Evolutionary conservation across 129 eudicot genomes (phyloP).

Genomic region (Lactuca saligna): DNA sequence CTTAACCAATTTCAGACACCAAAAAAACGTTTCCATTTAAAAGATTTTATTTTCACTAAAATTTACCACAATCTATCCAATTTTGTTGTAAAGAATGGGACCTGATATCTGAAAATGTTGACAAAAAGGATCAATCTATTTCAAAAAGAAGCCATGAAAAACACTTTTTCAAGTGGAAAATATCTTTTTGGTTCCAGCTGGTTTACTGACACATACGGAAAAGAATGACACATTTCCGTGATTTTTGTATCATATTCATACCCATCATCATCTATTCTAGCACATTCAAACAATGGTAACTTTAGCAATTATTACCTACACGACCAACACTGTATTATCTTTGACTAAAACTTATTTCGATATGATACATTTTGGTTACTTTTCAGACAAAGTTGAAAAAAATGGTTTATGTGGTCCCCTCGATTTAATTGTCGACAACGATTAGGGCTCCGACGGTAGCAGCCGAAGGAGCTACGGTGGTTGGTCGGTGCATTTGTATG

Average conservation of each 20-base stretch:
- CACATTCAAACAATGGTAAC: conserved; percentile 10
- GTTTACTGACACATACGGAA: conserved; percentile 24
- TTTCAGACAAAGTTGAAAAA: no score
- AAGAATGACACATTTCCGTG: conserved; percentile 14
- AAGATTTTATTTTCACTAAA: no score
- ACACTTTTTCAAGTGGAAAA: conserved; percentile 21
- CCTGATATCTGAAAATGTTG: conserved; percentile 11
- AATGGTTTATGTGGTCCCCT: no score
- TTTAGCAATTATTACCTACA: conserved; percentile 2
- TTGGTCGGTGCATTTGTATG: no score
- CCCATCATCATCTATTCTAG: conserved; percentile 4
- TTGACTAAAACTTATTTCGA: not conserved
- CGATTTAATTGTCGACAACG: no score
- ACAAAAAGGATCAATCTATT: conserved; percentile 8
- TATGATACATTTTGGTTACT: not conserved
- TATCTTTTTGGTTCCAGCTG: conserved; percentile 30
- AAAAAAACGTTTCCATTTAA: no score
- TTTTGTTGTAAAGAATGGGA: conserved; percentile 13
- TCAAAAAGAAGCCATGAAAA: conserved; percentile 24
- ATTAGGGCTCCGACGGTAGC: no score
- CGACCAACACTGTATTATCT: conserved; percentile 11
- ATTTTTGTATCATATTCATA: conserved; percentile 4
- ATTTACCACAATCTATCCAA: not conserved
- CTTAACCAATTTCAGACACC: no score
- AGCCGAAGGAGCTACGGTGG: no score